These are phyloP conservation scores for Bassia scoparia DNA, from an alignment of 148 eudicot species.

Conservation along the genomic window DNA sequence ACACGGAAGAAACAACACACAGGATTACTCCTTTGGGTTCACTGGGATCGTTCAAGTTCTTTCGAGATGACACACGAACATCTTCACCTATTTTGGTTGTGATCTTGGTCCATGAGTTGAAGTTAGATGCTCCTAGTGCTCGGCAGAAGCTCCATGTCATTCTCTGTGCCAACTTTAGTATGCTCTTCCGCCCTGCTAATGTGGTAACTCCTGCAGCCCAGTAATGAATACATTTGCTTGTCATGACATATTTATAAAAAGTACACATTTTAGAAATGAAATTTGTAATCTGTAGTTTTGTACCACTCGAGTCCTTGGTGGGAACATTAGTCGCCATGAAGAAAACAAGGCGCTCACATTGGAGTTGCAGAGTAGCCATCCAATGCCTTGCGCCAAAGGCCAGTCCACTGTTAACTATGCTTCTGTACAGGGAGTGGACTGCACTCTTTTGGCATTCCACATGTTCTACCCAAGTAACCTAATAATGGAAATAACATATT, in stretches of 20 bases:
- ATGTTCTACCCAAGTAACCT: conserved; percentile 99
- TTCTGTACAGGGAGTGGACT: conserved; percentile 63
- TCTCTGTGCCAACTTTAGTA: conserved; percentile 84
- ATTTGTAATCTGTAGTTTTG: background rate
- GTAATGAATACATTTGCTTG: background rate
- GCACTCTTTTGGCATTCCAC: conserved; percentile 69
- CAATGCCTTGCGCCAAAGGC: conserved; percentile 91
- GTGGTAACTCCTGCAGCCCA: conserved; percentile 65
- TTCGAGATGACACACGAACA: conserved; percentile 70
- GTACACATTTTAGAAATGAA: no score
- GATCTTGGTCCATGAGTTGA: conserved; percentile 75
- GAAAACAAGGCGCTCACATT: conserved; percentile 84
- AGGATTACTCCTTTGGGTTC: conserved; percentile 83
- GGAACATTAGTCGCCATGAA: conserved; percentile 95
- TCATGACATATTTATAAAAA: background rate
- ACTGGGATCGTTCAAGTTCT: conserved; percentile 77
- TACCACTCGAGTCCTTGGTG: conserved; percentile 83
- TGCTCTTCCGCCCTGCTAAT: conserved; percentile 88
- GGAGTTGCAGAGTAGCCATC: conserved; percentile 82
- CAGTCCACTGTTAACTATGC: conserved; percentile 72
- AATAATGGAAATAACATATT: background rate
- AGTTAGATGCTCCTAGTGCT: conserved; percentile 77
- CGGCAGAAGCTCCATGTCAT: conserved; percentile 79
- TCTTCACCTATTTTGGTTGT: conserved; percentile 82
- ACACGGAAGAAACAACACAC: conserved; percentile 73